phyloP scores from a whole-genome alignment of 179 eudicot species.

The Beta lomatogona region DNA sequence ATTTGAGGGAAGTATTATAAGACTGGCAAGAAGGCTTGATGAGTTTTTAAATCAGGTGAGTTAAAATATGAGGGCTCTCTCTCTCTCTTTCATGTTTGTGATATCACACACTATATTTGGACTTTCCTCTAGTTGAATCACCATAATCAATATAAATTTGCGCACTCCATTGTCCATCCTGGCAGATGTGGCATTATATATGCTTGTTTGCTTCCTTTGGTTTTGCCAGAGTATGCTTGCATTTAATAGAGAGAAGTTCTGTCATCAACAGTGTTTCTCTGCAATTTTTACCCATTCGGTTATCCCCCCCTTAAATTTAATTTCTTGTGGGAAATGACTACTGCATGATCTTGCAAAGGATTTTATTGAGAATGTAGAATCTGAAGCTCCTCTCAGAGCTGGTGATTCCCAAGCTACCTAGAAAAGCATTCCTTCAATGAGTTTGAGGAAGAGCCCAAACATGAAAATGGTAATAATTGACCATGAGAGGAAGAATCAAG shows the following conservation, averaged over 20 bases:
- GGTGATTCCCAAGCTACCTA: background rate
- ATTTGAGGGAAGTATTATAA: slow-evolving; percentile 91
- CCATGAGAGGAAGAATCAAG: background rate
- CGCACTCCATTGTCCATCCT: background rate
- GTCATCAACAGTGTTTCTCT: background rate
- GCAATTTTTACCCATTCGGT: background rate
- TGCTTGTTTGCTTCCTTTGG: background rate
- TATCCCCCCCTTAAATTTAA: background rate
- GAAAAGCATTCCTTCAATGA: background rate
- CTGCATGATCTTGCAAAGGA: background rate
- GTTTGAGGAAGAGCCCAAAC: background rate
- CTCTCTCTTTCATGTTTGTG: background rate
- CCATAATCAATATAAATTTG: background rate
- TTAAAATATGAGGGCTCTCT: background rate
- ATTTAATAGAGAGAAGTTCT: background rate
- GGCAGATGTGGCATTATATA: background rate
- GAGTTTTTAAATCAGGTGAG: slow-evolving; percentile 94
- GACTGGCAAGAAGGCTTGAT: slow-evolving; percentile 93
- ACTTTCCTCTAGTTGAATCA: background rate
- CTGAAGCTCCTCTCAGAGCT: background rate
- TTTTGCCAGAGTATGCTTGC: background rate
- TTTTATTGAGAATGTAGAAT: background rate
- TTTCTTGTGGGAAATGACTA: background rate
- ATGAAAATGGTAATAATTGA: background rate
- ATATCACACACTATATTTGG: background rate